These are phyloP conservation scores for Nannochloris sp. DNA, from an alignment of 139 green algal species.

Conservation along the genomic window DNA sequence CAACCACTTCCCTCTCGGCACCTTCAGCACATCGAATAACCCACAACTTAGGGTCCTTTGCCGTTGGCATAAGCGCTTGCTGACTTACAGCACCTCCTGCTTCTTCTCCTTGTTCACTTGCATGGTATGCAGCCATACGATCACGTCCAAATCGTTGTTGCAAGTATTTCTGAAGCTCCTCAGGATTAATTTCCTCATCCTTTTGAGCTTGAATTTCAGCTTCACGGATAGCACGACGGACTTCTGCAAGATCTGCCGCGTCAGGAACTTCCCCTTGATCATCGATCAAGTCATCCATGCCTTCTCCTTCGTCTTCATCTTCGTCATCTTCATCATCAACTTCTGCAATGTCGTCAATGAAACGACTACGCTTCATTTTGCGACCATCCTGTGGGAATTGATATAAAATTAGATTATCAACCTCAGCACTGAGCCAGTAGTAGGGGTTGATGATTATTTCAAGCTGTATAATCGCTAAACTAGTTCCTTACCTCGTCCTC, in stretches of 20 bases:
- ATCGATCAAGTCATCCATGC: conserved; percentile 68
- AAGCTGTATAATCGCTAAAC: not conserved
- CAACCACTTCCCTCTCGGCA: conserved; percentile 67
- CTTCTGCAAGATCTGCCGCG: conserved; percentile 28
- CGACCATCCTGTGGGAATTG: not conserved
- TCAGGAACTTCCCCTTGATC: conserved; percentile 44
- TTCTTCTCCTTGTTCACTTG: conserved; percentile 16
- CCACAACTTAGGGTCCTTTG: conserved; percentile 92
- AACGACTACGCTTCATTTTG: conserved; percentile 25
- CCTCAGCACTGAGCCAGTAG: no score
- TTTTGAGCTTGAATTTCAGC: conserved; percentile 11
- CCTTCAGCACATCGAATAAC: conserved; percentile 67
- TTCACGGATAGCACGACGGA: conserved; percentile 21
- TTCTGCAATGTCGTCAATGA: conserved; percentile 87
- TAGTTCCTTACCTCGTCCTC: conserved; percentile 18
- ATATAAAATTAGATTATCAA: no score
- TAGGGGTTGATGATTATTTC: not conserved
- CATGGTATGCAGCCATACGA: not conserved
- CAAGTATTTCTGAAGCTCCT: conserved; percentile 76
- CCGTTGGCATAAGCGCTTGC: conserved; percentile 84
- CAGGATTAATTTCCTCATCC: conserved; percentile 64
- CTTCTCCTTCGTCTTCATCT: conserved; percentile 72
- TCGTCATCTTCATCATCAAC: conserved; percentile 80
- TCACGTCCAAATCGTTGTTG: conserved; percentile 60
- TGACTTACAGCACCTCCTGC: conserved; percentile 65